These are phyloP conservation scores for Biscutella laevigata DNA, from an alignment of 441 rosid species.

Conservation along the genomic window DNA sequence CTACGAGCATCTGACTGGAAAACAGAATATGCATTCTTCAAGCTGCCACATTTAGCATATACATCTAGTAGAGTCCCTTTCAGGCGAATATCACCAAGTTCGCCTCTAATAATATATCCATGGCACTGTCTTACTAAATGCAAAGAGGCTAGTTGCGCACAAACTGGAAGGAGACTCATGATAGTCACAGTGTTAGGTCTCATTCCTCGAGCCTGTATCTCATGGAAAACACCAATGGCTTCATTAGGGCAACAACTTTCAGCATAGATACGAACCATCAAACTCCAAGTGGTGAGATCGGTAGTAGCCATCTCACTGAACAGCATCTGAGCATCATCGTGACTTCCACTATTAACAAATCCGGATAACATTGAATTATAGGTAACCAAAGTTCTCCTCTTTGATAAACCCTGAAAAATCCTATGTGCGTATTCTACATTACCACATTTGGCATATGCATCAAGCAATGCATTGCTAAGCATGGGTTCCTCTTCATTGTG, in stretches of 20 bases:
- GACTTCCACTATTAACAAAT: slow-evolving; percentile 44
- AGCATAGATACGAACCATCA: slow-evolving; percentile 60
- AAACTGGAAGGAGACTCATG: slow-evolving; percentile 65
- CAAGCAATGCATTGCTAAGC: slow-evolving; percentile 57
- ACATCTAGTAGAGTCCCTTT: slow-evolving; percentile 59
- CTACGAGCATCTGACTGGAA: slow-evolving; percentile 42
- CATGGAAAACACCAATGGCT: slow-evolving; percentile 43
- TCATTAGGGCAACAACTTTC: slow-evolving; percentile 41
- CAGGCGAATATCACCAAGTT: slow-evolving; percentile 47
- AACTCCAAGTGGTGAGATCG: slow-evolving; percentile 77
- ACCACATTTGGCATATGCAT: slow-evolving; percentile 60
- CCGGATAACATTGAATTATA: slow-evolving; percentile 59
- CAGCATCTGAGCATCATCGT: slow-evolving; percentile 36
- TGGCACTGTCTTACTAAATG: slow-evolving; percentile 63
- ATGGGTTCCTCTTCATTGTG: slow-evolving; percentile 32
- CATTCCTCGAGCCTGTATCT: slow-evolving; percentile 52
- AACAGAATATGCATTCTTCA: slow-evolving; percentile 46
- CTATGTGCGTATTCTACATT: slow-evolving; percentile 45
- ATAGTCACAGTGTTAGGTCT: slow-evolving; percentile 69
- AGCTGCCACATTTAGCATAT: slow-evolving; percentile 75
- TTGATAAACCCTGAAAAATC: slow-evolving; percentile 49
- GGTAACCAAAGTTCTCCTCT: slow-evolving; percentile 41
- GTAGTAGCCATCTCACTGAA: slow-evolving; percentile 38
- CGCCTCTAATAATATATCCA: slow-evolving; percentile 50
- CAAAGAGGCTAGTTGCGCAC: slow-evolving; percentile 48